Evolutionary conservation across 345 rosid species (phyloP).

Genomic region (Conringia planisiliqua): DNA sequence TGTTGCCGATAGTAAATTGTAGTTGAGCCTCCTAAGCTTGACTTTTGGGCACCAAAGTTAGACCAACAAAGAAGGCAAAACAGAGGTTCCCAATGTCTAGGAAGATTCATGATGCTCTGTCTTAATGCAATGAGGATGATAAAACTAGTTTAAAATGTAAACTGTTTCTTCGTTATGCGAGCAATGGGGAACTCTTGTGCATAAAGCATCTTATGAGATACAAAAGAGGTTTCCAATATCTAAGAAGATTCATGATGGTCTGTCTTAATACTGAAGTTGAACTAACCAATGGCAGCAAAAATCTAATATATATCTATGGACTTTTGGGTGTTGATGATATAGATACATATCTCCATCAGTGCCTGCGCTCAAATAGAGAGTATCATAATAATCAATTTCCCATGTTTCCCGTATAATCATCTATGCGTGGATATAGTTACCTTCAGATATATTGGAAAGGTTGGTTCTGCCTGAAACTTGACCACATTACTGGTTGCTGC

Average conservation of each 20-base stretch:
- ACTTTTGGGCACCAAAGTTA: conserved; percentile 32
- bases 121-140: conserved; percentile 27
- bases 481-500: conserved; percentile 44
- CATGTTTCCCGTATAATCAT: not conserved
- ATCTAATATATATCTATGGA: conserved; percentile 41
- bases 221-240: conserved; percentile 15
- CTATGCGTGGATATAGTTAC: conserved; percentile 37
- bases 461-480: conserved; percentile 70
- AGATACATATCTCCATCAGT: conserved; percentile 46
- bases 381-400: conserved; percentile 36
- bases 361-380: conserved; percentile 59
- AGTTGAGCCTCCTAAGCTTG: conserved; percentile 38
- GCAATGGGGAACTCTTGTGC: conserved; percentile 46
- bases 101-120: conserved; percentile 7
- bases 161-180: not conserved
- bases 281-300: conserved; percentile 45
- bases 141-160: not conserved
- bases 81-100: conserved; percentile 33
- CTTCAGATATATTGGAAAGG: conserved; percentile 88
- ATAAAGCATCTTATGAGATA: conserved; percentile 34
- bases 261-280: conserved; percentile 75
- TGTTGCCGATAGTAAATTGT: conserved; percentile 30
- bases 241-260: not conserved
- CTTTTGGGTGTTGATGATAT: conserved; percentile 38
- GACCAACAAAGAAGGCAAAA: conserved; percentile 35